Percentiles rank a stretch among this genome's conserved stretches.
Evolutionary conservation across 495 filamentous ascomycete species (phyloP).

Genomic region (Penicillium waksmanii): DNA sequence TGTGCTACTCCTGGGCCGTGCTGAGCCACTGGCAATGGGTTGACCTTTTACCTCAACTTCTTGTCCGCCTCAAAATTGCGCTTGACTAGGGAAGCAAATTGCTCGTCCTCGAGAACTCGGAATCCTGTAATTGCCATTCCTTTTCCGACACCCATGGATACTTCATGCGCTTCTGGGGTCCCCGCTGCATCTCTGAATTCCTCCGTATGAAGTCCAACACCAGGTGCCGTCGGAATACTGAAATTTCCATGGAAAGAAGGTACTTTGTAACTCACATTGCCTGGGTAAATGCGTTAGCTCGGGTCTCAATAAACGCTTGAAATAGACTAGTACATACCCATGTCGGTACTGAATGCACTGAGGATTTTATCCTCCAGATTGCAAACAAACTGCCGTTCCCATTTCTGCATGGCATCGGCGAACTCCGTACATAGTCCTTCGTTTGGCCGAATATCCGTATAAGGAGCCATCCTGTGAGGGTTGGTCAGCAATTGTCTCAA

Average conservation of each 20-base stretch:
- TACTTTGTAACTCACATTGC: constrained; percentile 59
- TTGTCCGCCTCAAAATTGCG: background rate
- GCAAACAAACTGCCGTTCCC: constrained; percentile 46
- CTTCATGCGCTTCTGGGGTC: constrained; percentile 48
- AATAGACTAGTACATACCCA: constrained; percentile 24
- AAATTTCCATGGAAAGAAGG: constrained; percentile 63
- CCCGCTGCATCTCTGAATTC: constrained; percentile 57
- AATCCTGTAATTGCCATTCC: constrained; percentile 61
- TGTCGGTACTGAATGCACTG: constrained; percentile 41
- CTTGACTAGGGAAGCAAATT: constrained; percentile 34
- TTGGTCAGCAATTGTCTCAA: background rate
- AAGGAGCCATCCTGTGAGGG: constrained; percentile 45
- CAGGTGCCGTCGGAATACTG: constrained; percentile 47
- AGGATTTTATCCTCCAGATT: constrained; percentile 41
- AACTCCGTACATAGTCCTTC: constrained; percentile 53
- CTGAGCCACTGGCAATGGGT: too few species aligned
- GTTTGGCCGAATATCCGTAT: constrained; percentile 57
- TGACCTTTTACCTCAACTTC: background rate
- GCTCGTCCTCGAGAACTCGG: constrained; percentile 51
- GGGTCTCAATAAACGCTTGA: background rate
- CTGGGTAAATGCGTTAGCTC: constrained; percentile 31
- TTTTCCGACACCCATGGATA: constrained; percentile 53
- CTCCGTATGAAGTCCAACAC: constrained; percentile 55
- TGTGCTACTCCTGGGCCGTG: too few species aligned
- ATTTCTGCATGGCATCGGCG: constrained; percentile 50